A percentile compares a stretch with the other conserved stretches of the same genome.
Evolutionary conservation across 208 protist species (phyloP).

Genomic region (Trypanosoma scelopori): DNA sequence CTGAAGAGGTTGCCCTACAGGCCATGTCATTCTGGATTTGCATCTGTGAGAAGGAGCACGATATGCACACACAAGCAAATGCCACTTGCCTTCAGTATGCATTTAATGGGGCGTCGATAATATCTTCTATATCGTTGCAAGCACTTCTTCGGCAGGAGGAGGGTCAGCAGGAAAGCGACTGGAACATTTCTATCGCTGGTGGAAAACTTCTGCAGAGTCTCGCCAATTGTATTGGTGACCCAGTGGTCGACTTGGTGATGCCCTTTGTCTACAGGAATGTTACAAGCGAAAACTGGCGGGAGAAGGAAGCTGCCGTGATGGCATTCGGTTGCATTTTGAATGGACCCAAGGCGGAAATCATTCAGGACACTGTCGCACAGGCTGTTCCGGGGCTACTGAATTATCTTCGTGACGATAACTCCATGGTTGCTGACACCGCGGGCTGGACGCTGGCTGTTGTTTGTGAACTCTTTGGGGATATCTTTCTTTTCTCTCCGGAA

Average conservation of each 20-base stretch:
- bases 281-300: slow-evolving; percentile 89
- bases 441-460: slow-evolving; percentile 95
- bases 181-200: slow-evolving; percentile 94
- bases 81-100: slow-evolving; percentile 80
- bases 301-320: slow-evolving; percentile 94
- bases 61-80: slow-evolving; percentile 73
- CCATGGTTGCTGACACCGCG: slow-evolving; percentile 92
- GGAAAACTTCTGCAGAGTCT: slow-evolving; percentile 91
- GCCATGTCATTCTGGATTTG: slow-evolving; percentile 98
- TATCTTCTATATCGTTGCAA: slow-evolving; percentile 88
- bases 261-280: slow-evolving; percentile 94
- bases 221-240: slow-evolving; percentile 65
- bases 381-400: slow-evolving; percentile 86
- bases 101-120: slow-evolving; percentile 63
- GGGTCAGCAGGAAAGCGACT: slow-evolving; percentile 91
- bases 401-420: slow-evolving; percentile 80
- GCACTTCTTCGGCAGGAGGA: slow-evolving; percentile 93
- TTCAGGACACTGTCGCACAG: slow-evolving; percentile 89
- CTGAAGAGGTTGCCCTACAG: slow-evolving; percentile 92
- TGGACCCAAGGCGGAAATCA: slow-evolving; percentile 72
- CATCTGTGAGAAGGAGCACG: slow-evolving; percentile 94
- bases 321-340: slow-evolving; percentile 97
- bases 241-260: slow-evolving; percentile 87
- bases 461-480: slow-evolving; percentile 88
- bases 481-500: slow-evolving; percentile 52